Conservation (phyloP, 352 stramenopile genomes). For the Globisporangium camurandrum region DNA sequence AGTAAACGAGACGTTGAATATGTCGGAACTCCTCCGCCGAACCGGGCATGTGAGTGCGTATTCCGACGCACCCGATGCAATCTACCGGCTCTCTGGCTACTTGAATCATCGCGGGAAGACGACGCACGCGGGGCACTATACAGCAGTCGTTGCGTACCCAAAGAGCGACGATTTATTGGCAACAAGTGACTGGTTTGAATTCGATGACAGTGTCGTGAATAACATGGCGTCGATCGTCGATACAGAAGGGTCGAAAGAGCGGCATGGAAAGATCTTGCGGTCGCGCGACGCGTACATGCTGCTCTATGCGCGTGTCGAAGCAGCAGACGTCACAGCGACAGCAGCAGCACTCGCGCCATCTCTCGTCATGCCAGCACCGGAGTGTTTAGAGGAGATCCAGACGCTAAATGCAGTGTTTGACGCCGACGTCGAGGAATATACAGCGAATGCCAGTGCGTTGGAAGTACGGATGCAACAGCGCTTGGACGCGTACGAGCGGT, state of each 20-base stretch:
- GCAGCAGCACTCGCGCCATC: background rate
- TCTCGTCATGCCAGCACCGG: constrained; percentile 16
- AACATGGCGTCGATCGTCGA: constrained; percentile 30
- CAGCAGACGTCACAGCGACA: background rate
- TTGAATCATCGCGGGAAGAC: constrained; percentile 79
- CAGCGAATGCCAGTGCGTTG: constrained; percentile 29
- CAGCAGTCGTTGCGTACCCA: constrained; percentile 63
- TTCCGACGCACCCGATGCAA: constrained; percentile 24
- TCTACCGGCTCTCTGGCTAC: constrained; percentile 72
- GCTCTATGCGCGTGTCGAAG: constrained; percentile 55
- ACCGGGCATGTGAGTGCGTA: constrained; percentile 35
- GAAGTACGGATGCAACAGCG: constrained; percentile 44
- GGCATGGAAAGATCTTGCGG: constrained; percentile 43
- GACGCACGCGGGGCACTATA: constrained; percentile 82
- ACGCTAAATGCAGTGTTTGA: constrained; percentile 46
- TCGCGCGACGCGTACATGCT: constrained; percentile 86
- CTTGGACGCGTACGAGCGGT: constrained; percentile 45
- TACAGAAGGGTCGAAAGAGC: constrained; percentile 33
- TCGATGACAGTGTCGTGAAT: constrained; percentile 74
- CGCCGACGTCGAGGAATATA: constrained; percentile 37
- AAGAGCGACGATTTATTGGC: constrained; percentile 14
- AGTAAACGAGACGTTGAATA: constrained; percentile 70
- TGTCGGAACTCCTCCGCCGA: constrained; percentile 48
- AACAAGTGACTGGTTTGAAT: constrained; percentile 63
- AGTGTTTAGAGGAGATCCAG: constrained; percentile 38